phyloP scores from a whole-genome alignment of 805 yeast genomes.

The Ogataea methylovora region DNA sequence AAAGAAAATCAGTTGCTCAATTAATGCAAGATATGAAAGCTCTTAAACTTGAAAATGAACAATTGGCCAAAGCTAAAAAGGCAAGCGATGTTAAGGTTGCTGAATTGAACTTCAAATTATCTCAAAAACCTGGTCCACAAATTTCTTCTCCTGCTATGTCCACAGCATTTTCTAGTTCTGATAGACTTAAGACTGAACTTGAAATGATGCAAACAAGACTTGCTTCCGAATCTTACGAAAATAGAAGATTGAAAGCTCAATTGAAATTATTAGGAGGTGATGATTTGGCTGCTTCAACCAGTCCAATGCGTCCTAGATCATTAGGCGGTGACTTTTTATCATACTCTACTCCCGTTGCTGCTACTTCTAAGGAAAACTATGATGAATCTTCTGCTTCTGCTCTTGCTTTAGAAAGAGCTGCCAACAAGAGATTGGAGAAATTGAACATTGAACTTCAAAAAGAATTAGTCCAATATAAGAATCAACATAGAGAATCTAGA shows the following conservation, averaged over 20 bases:
- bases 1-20: constrained; percentile 15
- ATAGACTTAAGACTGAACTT: constrained; percentile 33
- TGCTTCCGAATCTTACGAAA: constrained; percentile 56
- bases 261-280: constrained; percentile 26
- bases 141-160: not conserved
- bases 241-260: constrained; percentile 38
- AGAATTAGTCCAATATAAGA: constrained; percentile 25
- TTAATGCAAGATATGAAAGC: constrained; percentile 18
- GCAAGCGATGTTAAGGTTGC: constrained; percentile 24
- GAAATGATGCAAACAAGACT: constrained; percentile 53
- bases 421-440: constrained; percentile 23
- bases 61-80: constrained; percentile 21
- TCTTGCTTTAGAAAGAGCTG: constrained; percentile 19
- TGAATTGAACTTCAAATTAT: constrained; percentile 21
- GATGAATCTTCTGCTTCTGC: not conserved
- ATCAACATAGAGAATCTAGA: constrained; percentile 25
- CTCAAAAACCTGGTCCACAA: constrained; percentile 15
- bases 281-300: not conserved
- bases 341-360: not conserved
- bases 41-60: constrained; percentile 27
- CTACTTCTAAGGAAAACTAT: not conserved
- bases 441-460: constrained; percentile 26
- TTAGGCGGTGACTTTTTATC: constrained; percentile 12
- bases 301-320: constrained; percentile 22
- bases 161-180: not conserved